Evolutionary conservation across 2,329 filamentous ascomycete genomes (phyloP), one percentile per base, ranked within the genome.

Genomic region (Cladosporium sp.): DNA sequence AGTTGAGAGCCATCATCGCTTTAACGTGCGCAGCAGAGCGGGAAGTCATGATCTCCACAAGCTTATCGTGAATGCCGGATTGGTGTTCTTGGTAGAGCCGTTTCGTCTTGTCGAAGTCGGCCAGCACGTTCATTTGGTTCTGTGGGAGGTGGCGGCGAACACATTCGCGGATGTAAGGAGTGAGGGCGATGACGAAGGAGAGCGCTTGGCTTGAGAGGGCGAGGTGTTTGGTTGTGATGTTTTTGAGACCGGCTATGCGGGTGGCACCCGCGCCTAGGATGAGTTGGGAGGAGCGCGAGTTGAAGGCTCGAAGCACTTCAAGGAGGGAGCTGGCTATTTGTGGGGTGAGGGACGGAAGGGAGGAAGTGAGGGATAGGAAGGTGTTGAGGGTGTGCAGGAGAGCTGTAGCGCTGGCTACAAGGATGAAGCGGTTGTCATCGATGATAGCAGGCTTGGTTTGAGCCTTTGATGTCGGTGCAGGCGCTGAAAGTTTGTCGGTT

Each of bases 211-310:
- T 92, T 2, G 94, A 92, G 17, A 97, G 84, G 0, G 94, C 92
- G 1, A 99, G 82, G 74, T 99, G 93, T 66, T 94, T 94, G 0
- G 94, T 96, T 0, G 90, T 96, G 71, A 99, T 99, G 68, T 97
- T 97, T 71, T 91, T 96, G 19, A 99, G 78, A 0, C 93, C 93
- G 1, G 92, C 94, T 22, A 89, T 91, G 35, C 85, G 82, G 4
- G 90, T 97, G 3, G 94, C 94, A 4, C 94, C 94, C 1, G 94
- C 94, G 1, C 94, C 94, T 6, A 99, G 85, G 62, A 99, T 97
- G 58, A 99, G 83, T 71, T 99, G 94, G n/a, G 89, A 95, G 58
- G 92, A 92, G 19, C 94, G 88, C 2, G 91, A 97, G 73, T 99
- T 97, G 80, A 97, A 99, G 3, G 96, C 81, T 63, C 94, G 90